Percentiles rank a stretch among this genome's conserved stretches.
Conservation (phyloP, 2,329 filamentous ascomycete genomes). For the Ploettnerulaceae sp. region DNA sequence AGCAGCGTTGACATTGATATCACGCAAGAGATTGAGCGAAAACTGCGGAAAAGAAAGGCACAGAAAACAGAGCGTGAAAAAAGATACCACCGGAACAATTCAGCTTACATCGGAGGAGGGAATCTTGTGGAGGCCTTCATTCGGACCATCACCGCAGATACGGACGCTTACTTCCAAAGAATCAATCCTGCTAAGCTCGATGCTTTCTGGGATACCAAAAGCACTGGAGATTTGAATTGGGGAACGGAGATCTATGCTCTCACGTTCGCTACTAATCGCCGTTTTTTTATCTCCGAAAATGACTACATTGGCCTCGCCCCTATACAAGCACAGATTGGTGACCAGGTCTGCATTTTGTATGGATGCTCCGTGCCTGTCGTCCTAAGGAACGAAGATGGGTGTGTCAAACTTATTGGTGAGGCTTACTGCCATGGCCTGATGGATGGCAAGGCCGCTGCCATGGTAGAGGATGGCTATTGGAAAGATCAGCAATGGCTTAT, state of each 20-base stretch:
- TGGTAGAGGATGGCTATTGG: not conserved
- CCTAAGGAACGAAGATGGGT: not conserved
- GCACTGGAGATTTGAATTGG: not conserved
- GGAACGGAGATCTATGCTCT: conserved; percentile 1
- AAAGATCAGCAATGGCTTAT: not conserved
- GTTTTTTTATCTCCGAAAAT: not conserved
- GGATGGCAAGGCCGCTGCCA: not conserved
- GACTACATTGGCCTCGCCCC: conserved; percentile 3
- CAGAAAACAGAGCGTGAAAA: not conserved
- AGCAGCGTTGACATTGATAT: not conserved
- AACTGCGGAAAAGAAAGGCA: not conserved
- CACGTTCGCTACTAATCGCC: not conserved
- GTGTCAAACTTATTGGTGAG: not conserved
- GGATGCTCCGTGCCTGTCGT: not conserved
- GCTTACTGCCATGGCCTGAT: not conserved
- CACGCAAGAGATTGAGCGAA: not conserved
- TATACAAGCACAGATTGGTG: not conserved
- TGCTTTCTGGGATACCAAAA: conserved; percentile 2
- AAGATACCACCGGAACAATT: not conserved
- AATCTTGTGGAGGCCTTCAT: conserved; percentile 5
- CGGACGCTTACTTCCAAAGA: not conserved
- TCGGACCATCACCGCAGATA: not conserved
- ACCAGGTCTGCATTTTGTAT: not conserved
- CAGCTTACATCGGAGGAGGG: not conserved
- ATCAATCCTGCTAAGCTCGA: not conserved